Evolutionary conservation across 306 rosid genomes (phyloP), one percentile per base, ranked within the genome.

Genomic region (Malus sylvestris): DNA sequence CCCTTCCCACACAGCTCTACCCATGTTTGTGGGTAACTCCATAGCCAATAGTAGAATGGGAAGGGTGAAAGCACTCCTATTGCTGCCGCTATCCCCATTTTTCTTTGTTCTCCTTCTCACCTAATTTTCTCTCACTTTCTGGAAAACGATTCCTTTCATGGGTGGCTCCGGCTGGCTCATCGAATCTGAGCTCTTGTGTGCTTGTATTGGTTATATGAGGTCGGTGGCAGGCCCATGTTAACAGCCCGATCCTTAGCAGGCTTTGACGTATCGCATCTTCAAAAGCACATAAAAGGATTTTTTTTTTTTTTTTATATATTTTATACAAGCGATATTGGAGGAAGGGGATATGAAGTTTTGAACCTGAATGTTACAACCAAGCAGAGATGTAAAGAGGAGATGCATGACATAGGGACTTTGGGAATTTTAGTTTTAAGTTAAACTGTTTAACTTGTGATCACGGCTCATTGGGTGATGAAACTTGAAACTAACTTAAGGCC

Each of bases 11-110:
- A 95, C 4, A 95, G 74, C 13, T 88, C 76, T 1, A 89, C 90
- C 97, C 97, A 95, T n/a, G 89, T 81, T 69, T 87, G 93, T 0
- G 97, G 97, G 77, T 68, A 83, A 15, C 59, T 86, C 97, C 97
- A 90, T 1, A 95, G 82, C 63, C 81, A 82, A 71, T 74, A 88
- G 83, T 92, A 92, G 83, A 89, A 89, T 8, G 97, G 93, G 76
- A 95, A 95, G 1, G 97, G 97, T 18, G 83, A 74, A 30, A 91
- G 3, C 49, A 87, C 81, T 25, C 90, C 96, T 2, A 89, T 10
- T 0, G 81, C 96, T 1, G 87, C 89, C n/a, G 62, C 70, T 38
- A 92, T 20, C 1, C 89, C 90, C 97, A 83, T 88, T 22, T 59
- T 76, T 55, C 5, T 45, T 63, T 6, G 64, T 16, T 27, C 38